Base-by-base conservation (phyloP, 1,284 basidiomycete genomes). In the Meripilus lineatus region DNA sequence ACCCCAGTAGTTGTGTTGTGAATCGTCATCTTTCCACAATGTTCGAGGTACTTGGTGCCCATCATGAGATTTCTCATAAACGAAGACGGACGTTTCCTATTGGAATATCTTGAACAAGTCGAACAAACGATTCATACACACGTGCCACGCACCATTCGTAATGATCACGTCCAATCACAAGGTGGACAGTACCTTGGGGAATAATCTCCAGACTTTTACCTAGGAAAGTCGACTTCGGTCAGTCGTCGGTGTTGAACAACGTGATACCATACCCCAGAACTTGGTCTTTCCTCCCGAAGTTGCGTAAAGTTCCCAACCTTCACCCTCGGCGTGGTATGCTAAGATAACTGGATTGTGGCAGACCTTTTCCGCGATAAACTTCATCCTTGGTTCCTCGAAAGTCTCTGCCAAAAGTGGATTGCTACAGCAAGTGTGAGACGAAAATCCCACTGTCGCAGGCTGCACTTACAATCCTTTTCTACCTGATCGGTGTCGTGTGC, bases 351-450 rank as follows among this genome's bases (percentile, higher is more conserved):
- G 92, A 53, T 90, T 82, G 61, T 94, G 92, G 37, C 78, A 79
- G 43, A 93, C 90, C 68, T 94, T 94, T 66, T 94, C 91, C 40
- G 87, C 81, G 40, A 94, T 75, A 58, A 93, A 91, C 46, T 77
- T 81, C 72, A 82, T 83, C 37, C 89, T 77, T 24, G 71, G 57
- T 50, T 89, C 85, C 62, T 94, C 92, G 55, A 88, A 94, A 1
- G 92, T 93, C 64, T 94, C 92, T 10, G 81, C 86, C 39, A 93
- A 74, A 77, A 93, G 82, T 1, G 90, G 91, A 54, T 91, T 93
- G 56, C 88, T 91, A 50, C 10, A 30, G 10, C 11, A 13, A 13
- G 5, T 7, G 25, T 38, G 15, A 39, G 20, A 11, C 10, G 17
- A 34, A 13, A n/a, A n/a, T n/a, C n/a, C n/a, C n/a, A n/a, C 8